Evolutionary conservation across 306 rosid genomes (phyloP).

Genomic region (Benincasa hispida): DNA sequence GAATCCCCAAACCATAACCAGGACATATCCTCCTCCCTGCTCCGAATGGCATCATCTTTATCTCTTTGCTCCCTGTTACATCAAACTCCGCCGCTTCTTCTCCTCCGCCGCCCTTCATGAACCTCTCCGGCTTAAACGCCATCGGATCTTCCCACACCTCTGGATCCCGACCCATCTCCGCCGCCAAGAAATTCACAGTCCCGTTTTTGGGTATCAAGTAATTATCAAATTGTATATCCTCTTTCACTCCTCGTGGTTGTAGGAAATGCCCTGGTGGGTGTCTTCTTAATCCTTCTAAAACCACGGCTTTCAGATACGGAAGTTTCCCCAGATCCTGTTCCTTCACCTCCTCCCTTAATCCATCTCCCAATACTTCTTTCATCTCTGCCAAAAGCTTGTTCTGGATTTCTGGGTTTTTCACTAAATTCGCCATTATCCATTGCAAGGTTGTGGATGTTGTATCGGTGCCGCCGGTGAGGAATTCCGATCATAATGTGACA

Average conservation of each 20-base stretch:
- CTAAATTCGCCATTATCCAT: constrained; percentile 45
- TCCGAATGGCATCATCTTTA: constrained; percentile 13
- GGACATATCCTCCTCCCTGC: constrained; percentile 12
- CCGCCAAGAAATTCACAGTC: constrained; percentile 33
- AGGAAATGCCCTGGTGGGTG: constrained; percentile 44
- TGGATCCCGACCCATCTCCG: constrained; percentile 40
- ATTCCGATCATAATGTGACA: constrained; percentile 34
- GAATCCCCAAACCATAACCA: constrained; percentile 25
- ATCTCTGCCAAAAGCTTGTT: constrained; percentile 30
- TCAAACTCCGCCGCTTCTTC: background rate
- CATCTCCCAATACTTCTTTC: constrained; percentile 11
- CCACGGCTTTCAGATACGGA: constrained; percentile 41
- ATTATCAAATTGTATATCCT: constrained; percentile 29
- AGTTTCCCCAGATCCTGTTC: constrained; percentile 29
- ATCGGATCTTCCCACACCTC: constrained; percentile 48
- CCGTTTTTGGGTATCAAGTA: constrained; percentile 34
- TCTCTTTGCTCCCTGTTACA: constrained; percentile 10
- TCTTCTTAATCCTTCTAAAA: constrained; percentile 32
- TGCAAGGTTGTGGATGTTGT: constrained; percentile 29
- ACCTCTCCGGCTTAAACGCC: constrained; percentile 28
- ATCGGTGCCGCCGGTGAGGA: constrained; percentile 36
- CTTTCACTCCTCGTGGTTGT: constrained; percentile 29
- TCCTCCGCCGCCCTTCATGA: background rate
- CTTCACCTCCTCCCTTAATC: constrained; percentile 23
- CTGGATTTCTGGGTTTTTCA: constrained; percentile 32